Evolutionary conservation across 2,329 filamentous ascomycete species (phyloP).

Genomic region (Massarina eburnea): DNA sequence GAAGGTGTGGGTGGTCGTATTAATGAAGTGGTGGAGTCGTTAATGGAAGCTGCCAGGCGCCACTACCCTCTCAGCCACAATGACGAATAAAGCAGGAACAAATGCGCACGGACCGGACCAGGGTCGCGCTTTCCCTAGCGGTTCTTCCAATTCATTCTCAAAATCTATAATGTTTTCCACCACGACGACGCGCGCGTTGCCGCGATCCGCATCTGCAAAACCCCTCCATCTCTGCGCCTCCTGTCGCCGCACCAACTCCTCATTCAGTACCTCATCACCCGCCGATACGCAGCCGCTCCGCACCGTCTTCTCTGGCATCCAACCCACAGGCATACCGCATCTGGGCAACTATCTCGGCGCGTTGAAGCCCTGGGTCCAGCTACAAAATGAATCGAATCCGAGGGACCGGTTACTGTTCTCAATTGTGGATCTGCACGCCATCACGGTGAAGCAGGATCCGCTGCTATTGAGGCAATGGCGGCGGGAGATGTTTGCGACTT

Average conservation of each 20-base stretch:
- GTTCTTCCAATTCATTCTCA: constrained; percentile 5
- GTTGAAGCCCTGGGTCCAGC: constrained; percentile 77
- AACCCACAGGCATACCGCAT: constrained; percentile 92
- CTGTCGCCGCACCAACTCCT: too few relatives aligned
- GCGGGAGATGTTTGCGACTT: constrained; percentile 73
- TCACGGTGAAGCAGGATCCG: constrained; percentile 71
- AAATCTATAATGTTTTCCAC: constrained; percentile 25
- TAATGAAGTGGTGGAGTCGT: constrained; percentile 14
- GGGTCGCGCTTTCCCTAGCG: constrained; percentile 11
- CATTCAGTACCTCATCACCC: too few relatives aligned
- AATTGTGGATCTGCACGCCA: constrained; percentile 90
- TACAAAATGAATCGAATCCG: constrained; percentile 66
- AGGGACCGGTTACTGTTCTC: constrained; percentile 74
- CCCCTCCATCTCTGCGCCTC: constrained; percentile 1
- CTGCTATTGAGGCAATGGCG: constrained; percentile 64
- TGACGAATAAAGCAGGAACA: constrained; percentile 26
- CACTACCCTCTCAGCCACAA: constrained; percentile 5
- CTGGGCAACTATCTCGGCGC: constrained; percentile 95
- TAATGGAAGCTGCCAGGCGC: constrained; percentile 11
- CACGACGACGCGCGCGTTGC: constrained; percentile 17
- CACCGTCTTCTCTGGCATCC: constrained; percentile 88
- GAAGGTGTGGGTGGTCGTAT: constrained; percentile 3
- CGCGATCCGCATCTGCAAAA: constrained; percentile 16
- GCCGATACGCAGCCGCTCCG: constrained; percentile 6
- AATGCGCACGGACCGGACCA: not conserved